Evolutionary conservation across 352 stramenopile genomes (phyloP).

Genomic region (Pythium dissotocum): DNA sequence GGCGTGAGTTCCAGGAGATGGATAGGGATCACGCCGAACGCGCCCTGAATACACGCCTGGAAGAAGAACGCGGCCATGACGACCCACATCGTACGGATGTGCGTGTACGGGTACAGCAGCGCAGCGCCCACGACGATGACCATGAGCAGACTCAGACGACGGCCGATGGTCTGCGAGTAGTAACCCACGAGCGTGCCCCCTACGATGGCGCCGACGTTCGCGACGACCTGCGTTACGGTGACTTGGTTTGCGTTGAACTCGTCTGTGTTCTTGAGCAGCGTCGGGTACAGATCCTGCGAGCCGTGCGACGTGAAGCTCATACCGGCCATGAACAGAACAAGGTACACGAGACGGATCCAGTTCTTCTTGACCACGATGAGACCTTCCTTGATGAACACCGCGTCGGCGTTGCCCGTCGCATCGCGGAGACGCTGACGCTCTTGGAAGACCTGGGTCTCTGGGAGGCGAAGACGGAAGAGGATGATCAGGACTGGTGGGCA

Average conservation of each 20-base stretch:
- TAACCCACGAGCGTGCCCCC: constrained; percentile 53
- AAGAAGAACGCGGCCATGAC: constrained; percentile 43
- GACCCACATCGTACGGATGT: constrained; percentile 25
- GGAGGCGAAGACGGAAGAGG: constrained; percentile 26
- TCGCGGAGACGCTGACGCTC: constrained; percentile 11
- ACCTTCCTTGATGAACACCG: not conserved
- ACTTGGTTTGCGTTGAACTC: constrained; percentile 47
- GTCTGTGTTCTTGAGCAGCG: constrained; percentile 50
- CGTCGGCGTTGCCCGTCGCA: constrained; percentile 16
- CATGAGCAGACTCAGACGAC: constrained; percentile 44
- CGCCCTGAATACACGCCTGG: constrained; percentile 51
- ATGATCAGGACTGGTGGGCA: constrained; percentile 48
- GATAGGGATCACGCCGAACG: constrained; percentile 53
- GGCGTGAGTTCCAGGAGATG: constrained; percentile 59
- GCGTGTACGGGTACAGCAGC: constrained; percentile 53
- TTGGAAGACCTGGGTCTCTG: constrained; percentile 7
- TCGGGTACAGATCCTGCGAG: constrained; percentile 52
- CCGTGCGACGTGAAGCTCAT: constrained; percentile 26
- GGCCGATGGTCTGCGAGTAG: constrained; percentile 56
- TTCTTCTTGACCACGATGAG: not conserved
- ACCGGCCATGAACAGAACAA: not conserved
- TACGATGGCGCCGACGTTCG: constrained; percentile 52
- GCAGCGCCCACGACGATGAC: constrained; percentile 35
- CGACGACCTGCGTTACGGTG: constrained; percentile 47
- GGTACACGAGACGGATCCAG: not conserved